Base-by-base conservation (phyloP, 371 early-diverging fungal genomes). In the Rhizopus microsporus region DNA sequence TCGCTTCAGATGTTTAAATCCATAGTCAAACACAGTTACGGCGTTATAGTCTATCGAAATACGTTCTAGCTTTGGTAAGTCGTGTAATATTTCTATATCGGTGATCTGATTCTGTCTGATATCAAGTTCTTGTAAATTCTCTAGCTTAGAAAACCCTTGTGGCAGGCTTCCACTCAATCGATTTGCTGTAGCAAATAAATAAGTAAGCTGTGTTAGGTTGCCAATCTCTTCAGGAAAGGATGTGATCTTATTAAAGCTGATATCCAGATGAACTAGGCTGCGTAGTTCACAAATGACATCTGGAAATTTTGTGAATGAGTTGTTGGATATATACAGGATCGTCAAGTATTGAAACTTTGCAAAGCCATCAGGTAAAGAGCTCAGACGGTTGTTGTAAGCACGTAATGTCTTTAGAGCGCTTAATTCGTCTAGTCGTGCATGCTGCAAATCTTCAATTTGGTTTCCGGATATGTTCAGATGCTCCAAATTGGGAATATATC, bases 221-320 rank as follows among this genome's bases (percentile, higher is more conserved):
- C 90, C 81, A 32, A 95, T 91, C 31, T 81, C 82, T 9, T 88
- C 83, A 2, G 95, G 92, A 16, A 95, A 75, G 5, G 57, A 72
- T 4, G 83, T 60, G 29, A 97, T 91, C 34, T 89, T 84, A 72
- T 94, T 94, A 59, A 91, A 92, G 38, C 89, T 90, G 48, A 94
- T 65, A 67, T 96, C 93, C 15, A 96, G 80, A 35, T 86, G 81
- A 12, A 71, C 73, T 9, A 96, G 72, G 9, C 81, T 70, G 8
- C 63, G 39, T 9, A 93, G 80, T n/a, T 80, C 55, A 44, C 86
- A 84, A 30, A 92, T 69, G 0, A 80, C 81, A 31, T 56, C 54
- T 0, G 94, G 94, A 50, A 95, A 85, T 29, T 62, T 56, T 1
- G 77, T 66, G 50, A 95, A 77, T n/a, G 81, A 79, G 71, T 95